Conservation (phyloP, 768 basidiomycete genomes). For the Pluteus cervinus region DNA sequence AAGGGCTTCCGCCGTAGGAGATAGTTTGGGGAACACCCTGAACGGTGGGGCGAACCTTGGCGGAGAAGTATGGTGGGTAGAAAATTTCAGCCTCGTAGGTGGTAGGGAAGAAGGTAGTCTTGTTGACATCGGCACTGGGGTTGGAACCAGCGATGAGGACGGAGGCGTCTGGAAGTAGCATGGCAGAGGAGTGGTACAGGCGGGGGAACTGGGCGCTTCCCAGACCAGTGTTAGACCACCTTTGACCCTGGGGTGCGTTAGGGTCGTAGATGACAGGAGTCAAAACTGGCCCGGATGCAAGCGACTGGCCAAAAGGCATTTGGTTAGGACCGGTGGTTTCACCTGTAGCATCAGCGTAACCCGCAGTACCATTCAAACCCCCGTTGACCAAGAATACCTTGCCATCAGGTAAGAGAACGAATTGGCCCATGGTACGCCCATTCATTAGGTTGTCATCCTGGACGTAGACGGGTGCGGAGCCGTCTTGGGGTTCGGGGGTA, state of each 20-base stretch:
- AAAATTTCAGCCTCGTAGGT: conserved; percentile 80
- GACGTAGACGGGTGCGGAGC: conserved; percentile 49
- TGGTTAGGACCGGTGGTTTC: conserved; percentile 33
- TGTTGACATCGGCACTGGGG: conserved; percentile 80
- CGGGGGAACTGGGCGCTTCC: conserved; percentile 51
- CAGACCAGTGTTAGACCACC: conserved; percentile 59
- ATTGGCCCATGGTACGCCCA: conserved; percentile 86
- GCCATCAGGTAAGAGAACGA: conserved; percentile 75
- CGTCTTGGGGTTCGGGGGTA: conserved; percentile 76
- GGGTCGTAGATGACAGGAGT: conserved; percentile 72
- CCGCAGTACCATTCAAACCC: conserved; percentile 76
- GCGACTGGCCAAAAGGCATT: conserved; percentile 48
- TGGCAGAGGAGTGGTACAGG: conserved; percentile 77
- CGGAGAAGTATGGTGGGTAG: conserved; percentile 85
- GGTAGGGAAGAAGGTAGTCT: conserved; percentile 56
- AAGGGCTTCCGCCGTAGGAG: conserved; percentile 75
- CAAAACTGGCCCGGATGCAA: conserved; percentile 65
- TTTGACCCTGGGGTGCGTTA: conserved; percentile 49
- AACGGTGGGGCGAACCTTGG: conserved; percentile 60
- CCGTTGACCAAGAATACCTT: conserved; percentile 78
- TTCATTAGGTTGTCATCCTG: conserved; percentile 73
- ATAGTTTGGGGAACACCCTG: conserved; percentile 63
- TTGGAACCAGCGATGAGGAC: conserved; percentile 89
- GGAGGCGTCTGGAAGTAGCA: conserved; percentile 75
- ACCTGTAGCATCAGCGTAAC: conserved; percentile 58